Evolutionary conservation across 345 rosid species (phyloP), one percentile per base, ranked within the genome.

Genomic region (Citrus glauca): DNA sequence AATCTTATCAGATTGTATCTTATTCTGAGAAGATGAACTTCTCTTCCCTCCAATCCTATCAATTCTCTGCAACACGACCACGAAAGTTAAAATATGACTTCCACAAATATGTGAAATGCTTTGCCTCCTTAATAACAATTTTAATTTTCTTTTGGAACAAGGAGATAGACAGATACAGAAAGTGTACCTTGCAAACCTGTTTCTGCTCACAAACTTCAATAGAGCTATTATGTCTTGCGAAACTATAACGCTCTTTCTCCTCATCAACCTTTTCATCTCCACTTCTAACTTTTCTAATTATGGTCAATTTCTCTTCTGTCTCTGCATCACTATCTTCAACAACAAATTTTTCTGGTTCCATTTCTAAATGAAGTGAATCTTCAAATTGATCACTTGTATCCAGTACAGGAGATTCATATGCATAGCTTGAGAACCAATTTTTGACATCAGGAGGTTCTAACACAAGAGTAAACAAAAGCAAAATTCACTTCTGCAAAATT

Each of bases 361-460:
- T 69, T 33, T 74, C 78, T 64, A 69, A 50, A 63, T 8, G 65
- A 71, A 53, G 66, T 79, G 56, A 33, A 69, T 71, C 79, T 66
- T 33, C 82, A 78, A 80, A 38, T 16, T 73, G 83, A 72, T 71
- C 71, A 65, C 48, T 68, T 65, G 80, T 80, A 17, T 70, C 72
- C 65, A 82, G 57, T 45, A 72, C 85, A 63, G 90, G 90, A 78
- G 91, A 84, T 70, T 85, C 75, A 57, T 86, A 84, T 70, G 35
- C 86, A 79, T 87, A 88, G 82, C 85, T 85, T 28, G 88, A 77
- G 82, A 87, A 90, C 93, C 92, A 91, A 73, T 79, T 84, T 80
- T 81, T 83, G 27, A 87, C 78, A 69, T 87, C 84, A 66, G 91
- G 91, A 85, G 93, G 90, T 80, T 88, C 95, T 91, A 80, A 72